A percentile compares a stretch with the other conserved stretches of the same genome.
Evolutionary conservation across 2,329 filamentous ascomycete genomes (phyloP).

Genomic region (Verticillium isaacii): DNA sequence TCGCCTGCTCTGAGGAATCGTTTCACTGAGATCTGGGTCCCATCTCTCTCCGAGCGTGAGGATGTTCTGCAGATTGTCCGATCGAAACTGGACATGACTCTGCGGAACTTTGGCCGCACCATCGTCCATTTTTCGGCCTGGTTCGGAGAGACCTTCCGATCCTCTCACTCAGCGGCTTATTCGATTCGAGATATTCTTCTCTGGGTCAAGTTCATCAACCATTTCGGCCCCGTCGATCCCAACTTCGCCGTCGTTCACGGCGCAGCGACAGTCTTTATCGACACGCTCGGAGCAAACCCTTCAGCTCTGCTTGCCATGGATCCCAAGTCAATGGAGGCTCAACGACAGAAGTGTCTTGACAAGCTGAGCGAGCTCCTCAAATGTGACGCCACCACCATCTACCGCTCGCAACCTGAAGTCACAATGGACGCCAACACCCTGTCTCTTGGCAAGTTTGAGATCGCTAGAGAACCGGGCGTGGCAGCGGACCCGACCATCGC

Average conservation of each 20-base stretch:
- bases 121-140: constrained; percentile 88
- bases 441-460: constrained; percentile 69
- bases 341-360: constrained; percentile 68
- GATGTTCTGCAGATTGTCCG: constrained; percentile 85
- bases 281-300: constrained; percentile 91
- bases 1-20: constrained; percentile 93
- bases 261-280: constrained; percentile 91
- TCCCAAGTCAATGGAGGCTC: constrained; percentile 61
- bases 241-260: constrained; percentile 64
- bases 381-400: constrained; percentile 58
- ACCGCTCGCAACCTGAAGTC: constrained; percentile 59
- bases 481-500: constrained; percentile 61
- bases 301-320: constrained; percentile 77
- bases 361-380: constrained; percentile 65
- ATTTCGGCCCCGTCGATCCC: constrained; percentile 42
- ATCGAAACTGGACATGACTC: constrained; percentile 60
- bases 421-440: constrained; percentile 47
- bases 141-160: constrained; percentile 82
- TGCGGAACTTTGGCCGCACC: constrained; percentile 54
- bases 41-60: constrained; percentile 74
- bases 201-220: constrained; percentile 92
- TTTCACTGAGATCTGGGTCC: constrained; percentile 99
- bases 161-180: constrained; percentile 68
- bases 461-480: constrained; percentile 47
- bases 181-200: constrained; percentile 89